phyloP scores from a whole-genome alignment of 805 yeast genomes.

The Candida sanyiensis region DNA sequence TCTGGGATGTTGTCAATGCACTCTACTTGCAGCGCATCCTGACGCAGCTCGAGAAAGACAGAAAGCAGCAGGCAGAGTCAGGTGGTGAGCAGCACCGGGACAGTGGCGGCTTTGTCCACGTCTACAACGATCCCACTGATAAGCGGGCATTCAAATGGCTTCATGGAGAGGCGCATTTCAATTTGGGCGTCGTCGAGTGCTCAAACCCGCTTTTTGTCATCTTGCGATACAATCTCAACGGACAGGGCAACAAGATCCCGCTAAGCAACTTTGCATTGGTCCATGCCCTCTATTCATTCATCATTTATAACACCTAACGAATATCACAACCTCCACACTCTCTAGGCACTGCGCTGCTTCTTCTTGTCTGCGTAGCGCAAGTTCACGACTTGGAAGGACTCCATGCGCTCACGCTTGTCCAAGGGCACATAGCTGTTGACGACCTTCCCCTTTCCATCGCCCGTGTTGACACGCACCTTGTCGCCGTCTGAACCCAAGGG shows the following conservation, averaged over 20 bases:
- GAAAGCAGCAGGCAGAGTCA: background rate
- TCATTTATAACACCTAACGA: background rate
- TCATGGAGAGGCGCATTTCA: background rate
- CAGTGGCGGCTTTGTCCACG: background rate
- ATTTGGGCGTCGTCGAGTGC: background rate
- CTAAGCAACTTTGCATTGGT: background rate
- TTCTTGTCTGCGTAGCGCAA: conserved; percentile 48
- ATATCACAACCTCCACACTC: background rate
- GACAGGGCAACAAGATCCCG: background rate
- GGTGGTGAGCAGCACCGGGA: no score
- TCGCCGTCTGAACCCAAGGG: conserved; percentile 10
- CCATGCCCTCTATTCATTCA: conserved; percentile 1
- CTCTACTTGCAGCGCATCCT: conserved; percentile 11
- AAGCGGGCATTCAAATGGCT: background rate
- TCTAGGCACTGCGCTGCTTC: conserved; percentile 3
- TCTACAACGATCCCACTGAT: background rate
- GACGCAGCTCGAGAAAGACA: background rate
- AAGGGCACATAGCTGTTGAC: conserved; percentile 53
- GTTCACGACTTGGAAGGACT: conserved; percentile 65
- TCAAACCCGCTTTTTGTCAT: background rate
- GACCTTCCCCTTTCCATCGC: conserved; percentile 75
- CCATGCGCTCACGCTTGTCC: conserved; percentile 49
- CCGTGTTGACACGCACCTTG: conserved; percentile 44
- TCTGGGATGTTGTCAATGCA: conserved; percentile 11
- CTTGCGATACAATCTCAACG: background rate